These are phyloP conservation scores for Pleoardoris graminearum DNA, from an alignment of 2,329 filamentous ascomycete species.

Conservation along the genomic window DNA sequence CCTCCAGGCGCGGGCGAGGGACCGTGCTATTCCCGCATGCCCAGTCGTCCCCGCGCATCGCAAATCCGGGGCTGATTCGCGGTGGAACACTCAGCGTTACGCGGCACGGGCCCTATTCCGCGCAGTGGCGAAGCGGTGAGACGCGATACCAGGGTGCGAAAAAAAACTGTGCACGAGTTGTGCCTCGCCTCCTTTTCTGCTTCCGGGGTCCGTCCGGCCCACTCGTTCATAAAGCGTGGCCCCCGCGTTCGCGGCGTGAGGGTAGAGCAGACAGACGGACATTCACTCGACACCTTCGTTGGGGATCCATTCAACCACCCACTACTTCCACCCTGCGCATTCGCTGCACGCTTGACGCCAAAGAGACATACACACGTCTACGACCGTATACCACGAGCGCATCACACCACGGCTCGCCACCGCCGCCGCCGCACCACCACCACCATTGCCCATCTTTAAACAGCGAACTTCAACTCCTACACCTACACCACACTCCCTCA, in stretches of 20 bases:
- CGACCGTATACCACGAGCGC: too few species aligned
- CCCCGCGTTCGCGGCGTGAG: conserved; percentile 11
- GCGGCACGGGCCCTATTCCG: neutral
- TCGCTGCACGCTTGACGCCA: too few species aligned
- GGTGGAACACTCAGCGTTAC: too few species aligned
- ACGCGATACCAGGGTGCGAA: neutral
- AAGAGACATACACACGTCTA: neutral
- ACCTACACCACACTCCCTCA: neutral
- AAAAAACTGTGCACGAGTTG: conserved; percentile 15
- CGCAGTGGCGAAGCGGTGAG: neutral
- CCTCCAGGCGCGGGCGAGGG: too few species aligned
- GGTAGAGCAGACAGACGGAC: neutral
- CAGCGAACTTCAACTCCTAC: neutral
- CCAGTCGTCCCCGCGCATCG: too few species aligned
- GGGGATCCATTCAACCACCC: too few species aligned
- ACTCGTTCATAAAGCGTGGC: conserved; percentile 13
- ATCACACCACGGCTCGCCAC: neutral
- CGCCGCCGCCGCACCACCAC: neutral
- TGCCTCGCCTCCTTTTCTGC: conserved; percentile 14
- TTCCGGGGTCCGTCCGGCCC: conserved; percentile 3
- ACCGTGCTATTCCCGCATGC: too few species aligned
- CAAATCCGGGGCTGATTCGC: too few species aligned
- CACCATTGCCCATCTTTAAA: neutral
- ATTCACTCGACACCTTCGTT: conserved; percentile 7
- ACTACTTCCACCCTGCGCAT: neutral